Base-by-base conservation (phyloP, 768 basidiomycete species). In the Naganishia onofrii region DNA sequence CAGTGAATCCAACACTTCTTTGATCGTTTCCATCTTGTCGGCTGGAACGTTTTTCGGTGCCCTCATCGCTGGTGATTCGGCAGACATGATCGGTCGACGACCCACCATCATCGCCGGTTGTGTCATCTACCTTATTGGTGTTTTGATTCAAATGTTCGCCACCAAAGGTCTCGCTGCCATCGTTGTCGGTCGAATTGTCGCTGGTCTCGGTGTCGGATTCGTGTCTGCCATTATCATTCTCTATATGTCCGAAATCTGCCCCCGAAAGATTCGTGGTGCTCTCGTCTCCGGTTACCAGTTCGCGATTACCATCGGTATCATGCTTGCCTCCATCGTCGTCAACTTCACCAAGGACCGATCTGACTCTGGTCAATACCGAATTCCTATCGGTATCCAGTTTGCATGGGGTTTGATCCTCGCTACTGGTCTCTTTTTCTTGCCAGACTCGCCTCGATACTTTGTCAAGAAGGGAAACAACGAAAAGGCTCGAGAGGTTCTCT, bases 21-120 rank as follows among this genome's bases (percentile, higher is more conserved):
- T 81, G 71, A 79, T 82, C 74, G 79, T 79, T 44, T 82, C 81
- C 36, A 80, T 82, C 70, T 75, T 82, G 23, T 81, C 80, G 15
- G 82, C 82, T 44, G 82, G 82, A 71, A 82, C 80, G 8, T 83
- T 83, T 74, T 78, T 82, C 60, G 54, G 80, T 64, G 78, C 81
- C 48, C 69, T 82, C 71, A 80, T 82, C 67, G 82, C 81, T 69
- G 82, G 82, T 77, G 82, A 83, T 66, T 26, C 81, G 2, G 81
- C 81, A 64, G 82, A 82, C 60, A 77, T 68, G 70, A 71, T 80
- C 44, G 82, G 82, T 70, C 76, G 81, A 70, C 75, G 81, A 52
- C 55, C 73, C 28, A 81, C 79, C 58, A 73, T 80, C 63, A 70
- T 80, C 69, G 31, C 67, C 23, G 76, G 76, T 48, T 79, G 76